Evolutionary conservation across 305 asterid species (phyloP), one percentile per base, ranked within the genome.

Genomic region (Ilex paraguariensis): DNA sequence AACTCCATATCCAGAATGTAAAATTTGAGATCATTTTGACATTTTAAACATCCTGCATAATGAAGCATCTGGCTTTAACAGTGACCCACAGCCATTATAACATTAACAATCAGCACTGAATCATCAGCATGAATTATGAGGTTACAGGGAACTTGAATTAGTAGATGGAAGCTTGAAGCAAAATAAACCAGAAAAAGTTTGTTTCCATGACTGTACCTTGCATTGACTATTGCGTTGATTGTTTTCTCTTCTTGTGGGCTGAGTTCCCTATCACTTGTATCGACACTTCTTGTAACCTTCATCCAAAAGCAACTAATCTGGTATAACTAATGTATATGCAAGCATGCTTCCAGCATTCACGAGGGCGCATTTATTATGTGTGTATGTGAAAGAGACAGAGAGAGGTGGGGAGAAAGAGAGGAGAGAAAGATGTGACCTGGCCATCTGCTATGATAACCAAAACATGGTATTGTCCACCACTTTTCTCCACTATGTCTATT

Each of bases 381-480:
- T 33, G 31, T n/a, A 1, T 21, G 28, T 21, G 28, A 21, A 21
- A 21, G 28, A 21, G 28, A 21, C 42, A 3, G 36, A 21, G 54
- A 28, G 63, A 57, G 46, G 15, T 51, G n/a, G 58, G 51, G 45
- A 39, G 48, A 21, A 66, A 66, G 68, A 65, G 3, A 52, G 31
- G 2, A 21, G 28, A 21, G 1, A 21, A 2, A 21, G 28, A 21
- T 21, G 28, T 21, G 28, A 21, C 95, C 93, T 86, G 97, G 73
- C 97, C 97, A 66, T 87, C 97, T 61, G 97, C 97, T 48, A 89
- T 78, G 71, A 89, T 87, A 65, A 89, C 93, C 78, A 89, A 76
- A 48, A 89, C 89, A 77, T 89, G 95, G 82, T 81, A 87, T 61
- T 81, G 95, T 51, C 95, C 95, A 17, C 91, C 91, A 60, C 80